Conservation (phyloP, 768 basidiomycete species). For the Pluteus cervinus region DNA sequence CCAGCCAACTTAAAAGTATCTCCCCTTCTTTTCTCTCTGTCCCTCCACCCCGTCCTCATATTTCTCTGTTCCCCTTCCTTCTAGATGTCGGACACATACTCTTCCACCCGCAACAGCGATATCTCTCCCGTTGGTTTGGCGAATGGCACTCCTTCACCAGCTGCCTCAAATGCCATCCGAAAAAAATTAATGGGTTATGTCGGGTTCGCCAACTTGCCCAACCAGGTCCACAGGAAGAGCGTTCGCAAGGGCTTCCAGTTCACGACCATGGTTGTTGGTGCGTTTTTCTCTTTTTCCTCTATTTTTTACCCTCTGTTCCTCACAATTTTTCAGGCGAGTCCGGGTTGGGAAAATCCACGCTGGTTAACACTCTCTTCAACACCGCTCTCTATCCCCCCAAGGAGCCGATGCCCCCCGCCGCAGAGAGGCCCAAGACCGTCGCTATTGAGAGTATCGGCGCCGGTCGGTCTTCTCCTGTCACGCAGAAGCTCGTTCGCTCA, state of each 20-base stretch:
- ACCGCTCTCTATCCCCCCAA: slow-evolving; percentile 91
- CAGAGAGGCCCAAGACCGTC: slow-evolving; percentile 88
- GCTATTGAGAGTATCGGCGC: slow-evolving; percentile 98
- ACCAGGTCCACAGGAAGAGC: slow-evolving; percentile 99
- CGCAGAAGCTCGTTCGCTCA: slow-evolving; percentile 16
- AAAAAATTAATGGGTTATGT: slow-evolving; percentile 96
- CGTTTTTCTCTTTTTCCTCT: slow-evolving; percentile 28
- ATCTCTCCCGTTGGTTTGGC: slow-evolving; percentile 50
- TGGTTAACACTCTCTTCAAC: slow-evolving; percentile 98
- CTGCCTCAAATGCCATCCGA: slow-evolving; percentile 46
- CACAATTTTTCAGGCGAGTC: slow-evolving; percentile 71
- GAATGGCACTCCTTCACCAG: slow-evolving; percentile 62
- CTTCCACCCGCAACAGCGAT: slow-evolving; percentile 63
- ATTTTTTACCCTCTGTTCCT: slow-evolving; percentile 13
- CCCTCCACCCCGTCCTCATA: slow-evolving; percentile 22
- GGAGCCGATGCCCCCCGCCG: slow-evolving; percentile 75
- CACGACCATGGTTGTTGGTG: slow-evolving; percentile 98
- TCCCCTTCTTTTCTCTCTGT: slow-evolving; percentile 26
- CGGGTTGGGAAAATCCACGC: slow-evolving; percentile 96
- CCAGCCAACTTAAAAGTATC: slow-evolving; percentile 49
- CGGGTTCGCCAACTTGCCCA: slow-evolving; percentile 95
- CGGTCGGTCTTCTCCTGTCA: slow-evolving; percentile 48
- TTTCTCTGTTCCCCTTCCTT: slow-evolving; percentile 17
- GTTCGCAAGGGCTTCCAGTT: slow-evolving; percentile 99
- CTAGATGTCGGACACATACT: slow-evolving; percentile 74